Base-by-base conservation (phyloP, 768 basidiomycete species). In the Chalciporus piperatus region DNA sequence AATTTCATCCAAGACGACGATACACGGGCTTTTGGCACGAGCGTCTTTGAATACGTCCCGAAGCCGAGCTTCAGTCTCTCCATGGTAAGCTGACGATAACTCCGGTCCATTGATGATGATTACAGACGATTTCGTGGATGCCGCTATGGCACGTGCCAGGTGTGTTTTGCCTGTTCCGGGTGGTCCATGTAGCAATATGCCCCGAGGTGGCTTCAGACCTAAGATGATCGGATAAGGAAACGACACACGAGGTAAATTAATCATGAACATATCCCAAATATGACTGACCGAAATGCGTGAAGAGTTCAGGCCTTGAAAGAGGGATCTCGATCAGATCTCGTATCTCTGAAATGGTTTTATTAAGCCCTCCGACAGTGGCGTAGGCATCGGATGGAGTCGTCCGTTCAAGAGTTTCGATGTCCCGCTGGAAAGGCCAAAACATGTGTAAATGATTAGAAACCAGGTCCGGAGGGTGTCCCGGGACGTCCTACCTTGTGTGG, bases 121-220 rank as follows among this genome's bases (percentile, higher is more conserved):
- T n/a, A 97, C 89, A 23, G 86, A 84, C 7, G 93, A 89, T 27
- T 80, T 81, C 1, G 89, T 90, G 6, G 94, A 92, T 0, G 85
- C 80, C 4, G 96, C 94, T 52, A 99, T 94, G 13, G 94, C 91
- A 55, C 93, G 85, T 11, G 97, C 96, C 2, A 99, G 76, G 63
- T 97, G 93, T 0, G 97, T 99, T 72, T 99, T 99, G 14, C 97
- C 97, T 9, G 97, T 98, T 33, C 97, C 97, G 3, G 97, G 93
- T 11, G 94, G 95, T 11, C 97, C 97, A 67, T 98, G 87, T 2
- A 99, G 80, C 17, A 98, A 79, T 41, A 98, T 88, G 4, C 97
- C 97, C 41, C 91, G 84, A n/a, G 96, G 95, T 14, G 96, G 95
- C 61, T 90, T 94, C n/a, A 99, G 76, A 32, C 90, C 92, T 82